Percentiles rank a stretch among this genome's conserved stretches.
Conservation (phyloP, 352 stramenopile genomes). For the Globisporangium ultimum region DNA sequence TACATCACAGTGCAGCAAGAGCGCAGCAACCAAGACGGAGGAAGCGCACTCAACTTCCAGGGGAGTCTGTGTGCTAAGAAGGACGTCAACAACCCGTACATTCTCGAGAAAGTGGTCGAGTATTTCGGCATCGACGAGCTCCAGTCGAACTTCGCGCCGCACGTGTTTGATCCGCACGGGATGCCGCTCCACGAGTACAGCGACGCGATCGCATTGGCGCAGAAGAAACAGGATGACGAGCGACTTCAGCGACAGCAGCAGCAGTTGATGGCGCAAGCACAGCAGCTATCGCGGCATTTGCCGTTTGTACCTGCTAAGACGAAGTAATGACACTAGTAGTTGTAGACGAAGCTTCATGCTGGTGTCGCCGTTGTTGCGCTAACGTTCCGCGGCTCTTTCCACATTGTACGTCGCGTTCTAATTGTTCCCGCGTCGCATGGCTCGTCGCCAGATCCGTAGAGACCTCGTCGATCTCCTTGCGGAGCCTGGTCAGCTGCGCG, state of each 20-base stretch:
- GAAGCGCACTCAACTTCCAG: slow-evolving; percentile 40
- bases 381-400: slow-evolving; percentile 7
- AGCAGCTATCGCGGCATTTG: neutral
- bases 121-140: slow-evolving; percentile 87
- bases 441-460: slow-evolving; percentile 12
- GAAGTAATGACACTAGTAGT: neutral
- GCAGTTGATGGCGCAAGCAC: slow-evolving; percentile 13
- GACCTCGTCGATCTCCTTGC: slow-evolving; percentile 13
- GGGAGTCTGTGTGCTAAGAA: slow-evolving; percentile 73
- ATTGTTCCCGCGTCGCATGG: slow-evolving; percentile 8
- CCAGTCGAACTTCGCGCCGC: slow-evolving; percentile 56
- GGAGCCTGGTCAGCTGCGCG: slow-evolving; percentile 13
- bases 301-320: no score
- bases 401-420: slow-evolving; percentile 7
- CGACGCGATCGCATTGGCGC: slow-evolving; percentile 58
- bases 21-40: slow-evolving; percentile 2
- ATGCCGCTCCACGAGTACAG: slow-evolving; percentile 69
- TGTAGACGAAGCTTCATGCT: neutral
- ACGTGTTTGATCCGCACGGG: slow-evolving; percentile 70
- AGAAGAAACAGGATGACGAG: slow-evolving; percentile 53
- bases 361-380: neutral
- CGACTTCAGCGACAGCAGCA: slow-evolving; percentile 31
- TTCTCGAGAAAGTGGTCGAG: slow-evolving; percentile 82
- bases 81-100: slow-evolving; percentile 85
- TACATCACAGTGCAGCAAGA: slow-evolving; percentile 46